Conservation (phyloP, 1,139 yeast genomes). For the Pichia sp. region DNA sequence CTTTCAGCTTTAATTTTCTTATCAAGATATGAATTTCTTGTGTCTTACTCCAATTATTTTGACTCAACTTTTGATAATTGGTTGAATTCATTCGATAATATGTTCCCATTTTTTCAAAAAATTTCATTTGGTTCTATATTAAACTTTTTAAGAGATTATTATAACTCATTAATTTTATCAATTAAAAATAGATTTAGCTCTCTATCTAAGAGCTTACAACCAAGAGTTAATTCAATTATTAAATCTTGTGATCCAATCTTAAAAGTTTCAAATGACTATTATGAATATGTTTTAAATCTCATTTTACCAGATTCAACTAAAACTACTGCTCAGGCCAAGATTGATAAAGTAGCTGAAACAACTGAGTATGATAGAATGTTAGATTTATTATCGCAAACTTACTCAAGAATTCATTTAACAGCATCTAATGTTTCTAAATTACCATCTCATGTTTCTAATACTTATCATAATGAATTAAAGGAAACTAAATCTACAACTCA, state of each 20-base stretch:
- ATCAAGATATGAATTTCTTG: constrained; percentile 14
- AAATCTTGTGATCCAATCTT: constrained; percentile 19
- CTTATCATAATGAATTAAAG: constrained; percentile 24
- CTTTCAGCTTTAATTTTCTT: constrained; percentile 10
- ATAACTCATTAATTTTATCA: constrained; percentile 8
- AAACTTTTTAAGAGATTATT: constrained; percentile 5
- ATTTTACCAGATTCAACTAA: constrained; percentile 18
- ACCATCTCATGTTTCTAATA: constrained; percentile 25
- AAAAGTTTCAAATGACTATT: constrained; percentile 21
- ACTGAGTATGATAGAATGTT: constrained; percentile 21
- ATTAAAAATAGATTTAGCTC: constrained; percentile 5
- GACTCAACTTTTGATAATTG: constrained; percentile 17
- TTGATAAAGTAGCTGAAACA: background rate
- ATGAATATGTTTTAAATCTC: constrained; percentile 18
- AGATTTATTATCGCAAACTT: constrained; percentile 15
- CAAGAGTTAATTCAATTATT: constrained; percentile 7
- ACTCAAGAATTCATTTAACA: constrained; percentile 18
- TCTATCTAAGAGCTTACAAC: constrained; percentile 5
- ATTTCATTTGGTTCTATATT: constrained; percentile 13
- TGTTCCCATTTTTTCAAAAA: constrained; percentile 19
- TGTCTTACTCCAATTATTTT: constrained; percentile 16
- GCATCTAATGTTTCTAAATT: constrained; percentile 22
- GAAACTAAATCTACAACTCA: constrained; percentile 23
- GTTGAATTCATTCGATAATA: constrained; percentile 18
- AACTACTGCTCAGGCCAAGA: constrained; percentile 2